Conservation (phyloP, 352 stramenopile species). For the Phytopythium montanum region DNA sequence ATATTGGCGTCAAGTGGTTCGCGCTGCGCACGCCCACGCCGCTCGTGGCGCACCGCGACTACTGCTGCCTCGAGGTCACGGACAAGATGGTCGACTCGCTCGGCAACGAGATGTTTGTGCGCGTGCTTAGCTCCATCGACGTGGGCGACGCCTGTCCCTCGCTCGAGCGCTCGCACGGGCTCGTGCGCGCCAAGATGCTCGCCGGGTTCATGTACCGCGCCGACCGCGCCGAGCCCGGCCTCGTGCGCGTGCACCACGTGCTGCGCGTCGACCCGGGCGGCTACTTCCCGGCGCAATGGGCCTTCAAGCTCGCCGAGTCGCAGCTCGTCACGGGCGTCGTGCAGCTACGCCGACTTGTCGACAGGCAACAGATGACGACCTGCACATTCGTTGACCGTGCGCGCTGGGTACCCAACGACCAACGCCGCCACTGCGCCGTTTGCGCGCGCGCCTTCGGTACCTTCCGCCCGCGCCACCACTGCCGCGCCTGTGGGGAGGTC, state of each 20-base stretch:
- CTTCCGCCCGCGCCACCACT: constrained; percentile 83
- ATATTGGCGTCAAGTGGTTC: constrained; percentile 89
- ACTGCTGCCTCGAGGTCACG: constrained; percentile 82
- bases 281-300: constrained; percentile 79
- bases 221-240: constrained; percentile 59
- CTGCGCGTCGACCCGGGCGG: constrained; percentile 63
- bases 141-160: constrained; percentile 68
- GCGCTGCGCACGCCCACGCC: constrained; percentile 77
- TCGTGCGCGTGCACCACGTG: constrained; percentile 81
- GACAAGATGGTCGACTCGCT: constrained; percentile 81
- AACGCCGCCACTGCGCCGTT: constrained; percentile 66
- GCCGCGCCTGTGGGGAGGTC: constrained; percentile 84
- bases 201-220: constrained; percentile 75
- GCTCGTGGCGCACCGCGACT: constrained; percentile 81
- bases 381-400: constrained; percentile 82
- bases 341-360: constrained; percentile 75
- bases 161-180: constrained; percentile 80
- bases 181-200: constrained; percentile 82
- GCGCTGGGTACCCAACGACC: constrained; percentile 79
- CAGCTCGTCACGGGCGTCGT: constrained; percentile 75
- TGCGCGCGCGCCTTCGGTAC: constrained; percentile 71
- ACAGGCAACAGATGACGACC: constrained; percentile 85
- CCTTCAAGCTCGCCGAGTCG: constrained; percentile 81
- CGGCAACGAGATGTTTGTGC: constrained; percentile 85
- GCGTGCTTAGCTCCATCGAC: constrained; percentile 79